Evolutionary conservation across 2,329 filamentous ascomycete genomes (phyloP).

Genomic region (Davidsoniella eucalypti): DNA sequence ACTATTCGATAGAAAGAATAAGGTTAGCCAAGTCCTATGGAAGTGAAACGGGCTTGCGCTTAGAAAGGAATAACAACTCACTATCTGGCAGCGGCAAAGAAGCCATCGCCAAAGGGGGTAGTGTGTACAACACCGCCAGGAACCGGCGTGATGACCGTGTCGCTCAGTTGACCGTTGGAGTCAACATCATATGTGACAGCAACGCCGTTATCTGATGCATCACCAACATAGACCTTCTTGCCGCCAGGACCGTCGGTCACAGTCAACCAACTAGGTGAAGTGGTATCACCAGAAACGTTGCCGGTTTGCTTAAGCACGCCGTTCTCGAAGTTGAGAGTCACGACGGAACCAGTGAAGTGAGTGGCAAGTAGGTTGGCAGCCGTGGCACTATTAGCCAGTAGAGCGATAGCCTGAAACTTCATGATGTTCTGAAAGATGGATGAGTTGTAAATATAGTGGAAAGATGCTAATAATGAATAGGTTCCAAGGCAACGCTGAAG

Average conservation of each 20-base stretch:
- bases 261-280: constrained; percentile 15
- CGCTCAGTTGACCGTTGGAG: constrained; percentile 19
- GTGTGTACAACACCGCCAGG: constrained; percentile 26
- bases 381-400: constrained; percentile 10
- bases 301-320: constrained; percentile 10
- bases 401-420: constrained; percentile 6
- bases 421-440: constrained; percentile 1
- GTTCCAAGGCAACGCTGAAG: neutral
- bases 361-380: constrained; percentile 15
- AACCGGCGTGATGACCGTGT: constrained; percentile 16
- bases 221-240: constrained; percentile 14
- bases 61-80: constrained; percentile 16
- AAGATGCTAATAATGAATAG: neutral
- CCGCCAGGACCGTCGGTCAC: constrained; percentile 6
- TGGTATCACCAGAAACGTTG: constrained; percentile 13
- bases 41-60: neutral
- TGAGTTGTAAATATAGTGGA: neutral
- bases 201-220: constrained; percentile 20
- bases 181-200: constrained; percentile 17
- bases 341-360: constrained; percentile 15
- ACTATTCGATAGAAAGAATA: constrained; percentile 16
- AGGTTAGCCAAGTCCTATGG: neutral
- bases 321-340: constrained; percentile 12
- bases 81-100: constrained; percentile 29
- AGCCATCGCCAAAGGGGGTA: constrained; percentile 24